Conservation (phyloP, 768 basidiomycete genomes). For the Mycena polygramma region DNA sequence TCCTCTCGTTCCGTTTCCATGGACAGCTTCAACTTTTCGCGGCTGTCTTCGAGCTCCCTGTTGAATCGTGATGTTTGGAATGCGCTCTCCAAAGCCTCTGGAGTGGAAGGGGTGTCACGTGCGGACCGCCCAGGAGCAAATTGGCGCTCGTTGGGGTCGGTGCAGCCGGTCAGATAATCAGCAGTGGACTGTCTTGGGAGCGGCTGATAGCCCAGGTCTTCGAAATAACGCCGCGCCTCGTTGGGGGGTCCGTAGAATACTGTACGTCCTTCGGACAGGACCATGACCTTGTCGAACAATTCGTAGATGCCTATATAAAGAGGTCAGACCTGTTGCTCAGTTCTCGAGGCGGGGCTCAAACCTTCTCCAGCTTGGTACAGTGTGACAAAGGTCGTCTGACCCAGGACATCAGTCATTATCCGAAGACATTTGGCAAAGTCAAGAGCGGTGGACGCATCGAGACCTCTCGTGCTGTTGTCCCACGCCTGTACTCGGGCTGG, state of each 20-base stretch:
- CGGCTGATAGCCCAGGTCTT: constrained; percentile 76
- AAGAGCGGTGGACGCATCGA: constrained; percentile 89
- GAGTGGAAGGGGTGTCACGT: constrained; percentile 73
- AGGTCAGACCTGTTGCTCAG: neutral
- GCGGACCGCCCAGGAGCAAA: constrained; percentile 74
- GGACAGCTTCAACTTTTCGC: constrained; percentile 66
- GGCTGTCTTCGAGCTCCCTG: constrained; percentile 56
- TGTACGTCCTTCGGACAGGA: constrained; percentile 85
- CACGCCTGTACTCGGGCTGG: constrained; percentile 81
- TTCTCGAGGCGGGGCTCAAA: neutral
- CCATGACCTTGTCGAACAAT: constrained; percentile 61
- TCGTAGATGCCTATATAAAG: constrained; percentile 6
- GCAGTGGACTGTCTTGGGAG: constrained; percentile 88
- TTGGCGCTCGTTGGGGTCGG: constrained; percentile 89
- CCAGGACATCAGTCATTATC: constrained; percentile 86
- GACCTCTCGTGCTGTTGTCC: constrained; percentile 87
- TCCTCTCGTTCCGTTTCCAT: constrained; percentile 75
- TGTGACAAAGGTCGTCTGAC: constrained; percentile 84
- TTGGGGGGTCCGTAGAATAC: constrained; percentile 84
- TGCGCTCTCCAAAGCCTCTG: constrained; percentile 74
- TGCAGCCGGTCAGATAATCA: constrained; percentile 88
- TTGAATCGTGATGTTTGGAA: constrained; percentile 66
- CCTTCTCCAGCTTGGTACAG: constrained; percentile 88
- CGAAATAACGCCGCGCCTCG: constrained; percentile 85
- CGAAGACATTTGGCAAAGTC: constrained; percentile 87